These are phyloP conservation scores for Septoria petroselini DNA, from an alignment of 2,329 filamentous ascomycete genomes.

Conservation along the genomic window DNA sequence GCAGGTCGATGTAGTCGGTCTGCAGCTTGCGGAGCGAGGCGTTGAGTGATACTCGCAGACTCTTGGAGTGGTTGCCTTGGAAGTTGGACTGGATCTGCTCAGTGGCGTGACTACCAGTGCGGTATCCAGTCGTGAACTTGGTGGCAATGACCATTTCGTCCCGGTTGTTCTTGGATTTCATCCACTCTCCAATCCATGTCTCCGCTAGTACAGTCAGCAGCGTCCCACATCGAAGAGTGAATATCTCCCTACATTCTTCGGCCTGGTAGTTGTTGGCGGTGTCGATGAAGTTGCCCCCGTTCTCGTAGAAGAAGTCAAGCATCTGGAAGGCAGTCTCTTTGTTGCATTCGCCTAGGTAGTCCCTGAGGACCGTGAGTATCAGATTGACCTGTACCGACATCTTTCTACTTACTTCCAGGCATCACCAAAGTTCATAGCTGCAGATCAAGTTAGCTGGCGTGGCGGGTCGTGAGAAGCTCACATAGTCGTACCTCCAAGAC, in stretches of 20 bases:
- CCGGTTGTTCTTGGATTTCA: constrained; percentile 26
- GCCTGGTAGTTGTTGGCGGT: constrained; percentile 38
- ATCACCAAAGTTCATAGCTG: constrained; percentile 41
- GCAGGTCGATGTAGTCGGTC: constrained; percentile 66
- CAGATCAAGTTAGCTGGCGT: too few species aligned
- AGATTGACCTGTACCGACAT: neutral
- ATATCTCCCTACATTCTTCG: too few species aligned
- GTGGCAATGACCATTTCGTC: constrained; percentile 28
- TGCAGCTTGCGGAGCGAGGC: constrained; percentile 52
- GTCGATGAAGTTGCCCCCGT: constrained; percentile 37
- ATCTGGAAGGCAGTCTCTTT: constrained; percentile 36
- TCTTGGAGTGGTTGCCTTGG: constrained; percentile 61
- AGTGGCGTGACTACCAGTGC: constrained; percentile 2
- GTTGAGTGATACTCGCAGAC: constrained; percentile 51
- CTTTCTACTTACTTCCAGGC: constrained; percentile 41
- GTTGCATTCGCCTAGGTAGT: constrained; percentile 32
- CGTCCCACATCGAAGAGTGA: too few species aligned
- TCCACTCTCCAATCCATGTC: constrained; percentile 37
- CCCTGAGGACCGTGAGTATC: constrained; percentile 32
- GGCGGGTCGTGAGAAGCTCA: too few species aligned
- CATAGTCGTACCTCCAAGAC: constrained; percentile 48
- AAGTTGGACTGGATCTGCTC: constrained; percentile 26
- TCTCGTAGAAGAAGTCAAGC: constrained; percentile 37
- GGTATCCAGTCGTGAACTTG: constrained; percentile 63
- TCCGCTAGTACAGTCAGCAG: too few species aligned